These are phyloP conservation scores for Kazachstania psychrophila DNA, from an alignment of 805 yeast species.

Conservation along the genomic window DNA sequence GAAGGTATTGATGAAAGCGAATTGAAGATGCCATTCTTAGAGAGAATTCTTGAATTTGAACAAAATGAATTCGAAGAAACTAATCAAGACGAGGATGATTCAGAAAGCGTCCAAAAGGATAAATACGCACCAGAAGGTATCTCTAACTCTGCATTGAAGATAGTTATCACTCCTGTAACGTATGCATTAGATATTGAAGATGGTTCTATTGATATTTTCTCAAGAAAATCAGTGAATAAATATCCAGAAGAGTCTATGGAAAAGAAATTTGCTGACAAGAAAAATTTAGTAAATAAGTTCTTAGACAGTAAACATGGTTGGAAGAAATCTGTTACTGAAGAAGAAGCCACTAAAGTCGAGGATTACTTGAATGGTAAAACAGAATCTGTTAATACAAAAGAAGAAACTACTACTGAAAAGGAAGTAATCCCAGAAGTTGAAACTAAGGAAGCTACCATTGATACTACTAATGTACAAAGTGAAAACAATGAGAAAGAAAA, in stretches of 20 bases:
- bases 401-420: neutral
- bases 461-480: neutral
- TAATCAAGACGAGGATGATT: constrained; percentile 18
- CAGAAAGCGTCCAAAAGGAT: constrained; percentile 2
- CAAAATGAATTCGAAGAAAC: constrained; percentile 37
- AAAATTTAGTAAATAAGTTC: constrained; percentile 30
- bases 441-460: neutral
- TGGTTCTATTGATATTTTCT: constrained; percentile 68
- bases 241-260: constrained; percentile 21
- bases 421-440: neutral
- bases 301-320: constrained; percentile 51
- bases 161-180: constrained; percentile 67
- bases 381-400: neutral
- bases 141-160: constrained; percentile 61
- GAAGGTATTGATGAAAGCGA: constrained; percentile 83
- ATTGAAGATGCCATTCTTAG: constrained; percentile 71
- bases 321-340: constrained; percentile 33
- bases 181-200: constrained; percentile 76
- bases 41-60: constrained; percentile 45
- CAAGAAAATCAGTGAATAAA: constrained; percentile 47
- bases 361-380: neutral
- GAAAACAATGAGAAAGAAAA: no score
- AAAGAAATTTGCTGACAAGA: constrained; percentile 30
- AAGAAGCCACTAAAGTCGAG: neutral
- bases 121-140: constrained; percentile 42